Evolutionary conservation across 306 rosid species (phyloP).

Genomic region (Dryas alaskensis): DNA sequence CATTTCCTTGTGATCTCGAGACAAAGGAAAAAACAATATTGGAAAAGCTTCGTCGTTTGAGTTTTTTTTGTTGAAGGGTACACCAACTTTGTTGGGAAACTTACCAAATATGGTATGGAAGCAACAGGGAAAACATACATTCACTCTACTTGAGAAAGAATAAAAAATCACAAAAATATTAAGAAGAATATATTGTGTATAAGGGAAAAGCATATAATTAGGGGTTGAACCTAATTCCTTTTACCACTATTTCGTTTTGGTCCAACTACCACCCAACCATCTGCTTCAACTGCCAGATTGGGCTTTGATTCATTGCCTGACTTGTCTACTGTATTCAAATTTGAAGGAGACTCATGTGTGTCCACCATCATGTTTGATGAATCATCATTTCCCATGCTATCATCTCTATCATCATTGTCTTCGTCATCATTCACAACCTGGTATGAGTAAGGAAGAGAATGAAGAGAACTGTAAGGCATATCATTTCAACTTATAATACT

Average conservation of each 20-base stretch:
- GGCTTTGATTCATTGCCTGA: conserved; percentile 26
- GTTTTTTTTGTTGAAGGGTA: too few species aligned
- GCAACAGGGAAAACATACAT: background rate
- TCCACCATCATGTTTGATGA: conserved; percentile 39
- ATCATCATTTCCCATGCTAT: conserved; percentile 7
- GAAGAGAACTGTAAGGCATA: background rate
- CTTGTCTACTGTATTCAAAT: conserved; percentile 19
- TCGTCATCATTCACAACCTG: conserved; percentile 34
- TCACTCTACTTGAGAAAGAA: background rate
- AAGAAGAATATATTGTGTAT: background rate
- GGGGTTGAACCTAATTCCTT: conserved; percentile 38
- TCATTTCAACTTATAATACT: background rate
- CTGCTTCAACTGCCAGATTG: conserved; percentile 33
- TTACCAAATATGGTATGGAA: background rate
- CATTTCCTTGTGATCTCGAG: too few species aligned
- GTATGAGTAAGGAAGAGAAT: conserved; percentile 4
- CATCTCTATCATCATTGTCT: conserved; percentile 7
- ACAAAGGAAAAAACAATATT: too few species aligned
- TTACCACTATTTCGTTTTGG: conserved; percentile 41
- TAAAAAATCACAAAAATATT: background rate
- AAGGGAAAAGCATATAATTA: background rate
- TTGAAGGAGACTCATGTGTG: conserved; percentile 24
- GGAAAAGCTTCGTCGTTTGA: too few species aligned
- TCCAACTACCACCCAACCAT: conserved; percentile 58
- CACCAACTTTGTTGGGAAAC: too few species aligned